A percentile compares a stretch with the other conserved stretches of the same genome.
Conservation (phyloP, 148 eudicot genomes). For the Chenopodium suecicum region DNA sequence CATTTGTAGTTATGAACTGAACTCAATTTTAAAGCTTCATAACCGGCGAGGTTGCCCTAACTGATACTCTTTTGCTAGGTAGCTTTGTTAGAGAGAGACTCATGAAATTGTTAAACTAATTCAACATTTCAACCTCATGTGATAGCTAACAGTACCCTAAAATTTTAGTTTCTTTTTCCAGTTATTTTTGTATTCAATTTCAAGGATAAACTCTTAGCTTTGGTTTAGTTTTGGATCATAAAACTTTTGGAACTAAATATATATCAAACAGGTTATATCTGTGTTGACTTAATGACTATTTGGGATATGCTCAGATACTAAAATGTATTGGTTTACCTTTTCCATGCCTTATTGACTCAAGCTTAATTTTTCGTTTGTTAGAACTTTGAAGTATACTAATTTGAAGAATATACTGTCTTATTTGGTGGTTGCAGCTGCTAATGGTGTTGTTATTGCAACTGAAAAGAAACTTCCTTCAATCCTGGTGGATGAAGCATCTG, state of each 20-base stretch:
- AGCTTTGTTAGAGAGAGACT: no score
- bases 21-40: no score
- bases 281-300: neutral
- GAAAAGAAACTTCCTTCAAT: slow-evolving; percentile 95
- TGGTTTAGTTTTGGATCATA: neutral
- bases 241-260: neutral
- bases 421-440: slow-evolving; percentile 68
- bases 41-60: no score
- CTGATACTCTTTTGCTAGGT: no score
- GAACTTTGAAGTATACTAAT: neutral
- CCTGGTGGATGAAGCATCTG: slow-evolving; percentile 89
- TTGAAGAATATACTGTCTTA: neutral
- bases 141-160: no score
- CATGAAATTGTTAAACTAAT: no score
- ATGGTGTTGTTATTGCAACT: slow-evolving; percentile 97
- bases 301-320: neutral
- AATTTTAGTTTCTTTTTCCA: neutral
- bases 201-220: neutral
- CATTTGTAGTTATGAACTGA: no score
- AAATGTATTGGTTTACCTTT: neutral
- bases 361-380: neutral
- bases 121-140: no score
- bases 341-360: neutral
- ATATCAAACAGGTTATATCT: neutral
- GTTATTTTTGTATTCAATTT: neutral